Percentiles rank a stretch among this genome's conserved stretches.
Conservation (phyloP, 768 basidiomycete species). For the Trametes villosa region DNA sequence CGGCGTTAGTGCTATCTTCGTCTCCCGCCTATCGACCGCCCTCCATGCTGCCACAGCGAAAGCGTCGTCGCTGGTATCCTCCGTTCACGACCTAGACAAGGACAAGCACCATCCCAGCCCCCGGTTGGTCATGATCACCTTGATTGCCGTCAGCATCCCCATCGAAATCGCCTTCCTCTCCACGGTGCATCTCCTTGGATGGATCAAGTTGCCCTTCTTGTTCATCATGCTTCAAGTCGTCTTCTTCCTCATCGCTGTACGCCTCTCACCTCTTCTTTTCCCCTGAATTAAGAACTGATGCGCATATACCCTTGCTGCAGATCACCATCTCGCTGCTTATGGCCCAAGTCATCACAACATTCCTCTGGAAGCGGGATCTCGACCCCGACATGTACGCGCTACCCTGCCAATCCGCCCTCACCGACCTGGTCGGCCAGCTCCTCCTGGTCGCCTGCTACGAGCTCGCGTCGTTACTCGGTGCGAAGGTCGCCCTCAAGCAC, state of each 20-base stretch:
- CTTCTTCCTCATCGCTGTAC: conserved; percentile 79
- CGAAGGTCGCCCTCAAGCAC: conserved; percentile 31
- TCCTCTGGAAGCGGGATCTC: conserved; percentile 74
- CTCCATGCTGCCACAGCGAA: conserved; percentile 65
- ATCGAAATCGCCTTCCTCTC: conserved; percentile 76
- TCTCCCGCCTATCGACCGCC: conserved; percentile 88
- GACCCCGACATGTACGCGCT: conserved; percentile 95
- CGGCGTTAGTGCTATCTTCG: conserved; percentile 86
- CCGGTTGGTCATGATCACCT: conserved; percentile 63
- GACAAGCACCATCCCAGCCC: conserved; percentile 38
- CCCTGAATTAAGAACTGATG: not conserved
- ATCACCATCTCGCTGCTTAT: conserved; percentile 69
- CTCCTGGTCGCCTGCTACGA: conserved; percentile 79
- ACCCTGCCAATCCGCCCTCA: conserved; percentile 88
- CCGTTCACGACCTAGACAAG: conserved; percentile 15
- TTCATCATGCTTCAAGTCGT: conserved; percentile 70
- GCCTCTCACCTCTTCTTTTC: conserved; percentile 36
- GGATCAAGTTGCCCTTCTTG: conserved; percentile 72
- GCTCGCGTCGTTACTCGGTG: conserved; percentile 55
- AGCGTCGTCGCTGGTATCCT: conserved; percentile 25
- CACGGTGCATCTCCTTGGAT: conserved; percentile 68
- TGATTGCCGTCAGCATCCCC: conserved; percentile 78
- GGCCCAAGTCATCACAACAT: conserved; percentile 68
- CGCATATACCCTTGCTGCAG: conserved; percentile 42
- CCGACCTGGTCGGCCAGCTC: conserved; percentile 84